These are phyloP conservation scores for Trichoderma erinaceum DNA, from an alignment of 495 filamentous ascomycete genomes.

Conservation along the genomic window DNA sequence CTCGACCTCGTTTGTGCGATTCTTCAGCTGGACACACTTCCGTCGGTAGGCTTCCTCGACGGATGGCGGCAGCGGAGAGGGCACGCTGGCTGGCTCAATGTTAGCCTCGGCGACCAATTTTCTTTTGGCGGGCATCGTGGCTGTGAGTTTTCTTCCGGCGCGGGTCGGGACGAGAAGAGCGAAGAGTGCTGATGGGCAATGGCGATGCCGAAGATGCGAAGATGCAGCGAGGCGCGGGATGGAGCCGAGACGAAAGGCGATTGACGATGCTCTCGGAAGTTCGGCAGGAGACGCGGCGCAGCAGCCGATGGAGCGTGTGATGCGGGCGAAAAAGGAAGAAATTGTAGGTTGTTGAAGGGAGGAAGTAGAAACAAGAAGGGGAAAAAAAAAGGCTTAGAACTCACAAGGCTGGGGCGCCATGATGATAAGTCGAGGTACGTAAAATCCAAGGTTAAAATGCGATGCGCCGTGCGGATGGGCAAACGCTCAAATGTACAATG, in stretches of 20 bases:
- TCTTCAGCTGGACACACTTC: constrained; percentile 94
- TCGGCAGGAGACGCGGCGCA: neutral
- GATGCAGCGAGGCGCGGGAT: neutral
- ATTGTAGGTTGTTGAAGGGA: neutral
- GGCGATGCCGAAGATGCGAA: neutral
- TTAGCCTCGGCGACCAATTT: constrained; percentile 18
- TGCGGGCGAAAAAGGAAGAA: neutral
- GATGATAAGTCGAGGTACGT: constrained; percentile 13
- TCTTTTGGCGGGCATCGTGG: constrained; percentile 12
- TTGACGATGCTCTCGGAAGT: neutral
- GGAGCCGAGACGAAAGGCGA: neutral
- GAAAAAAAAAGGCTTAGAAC: neutral
- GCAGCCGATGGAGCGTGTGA: neutral
- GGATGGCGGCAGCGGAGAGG: constrained; percentile 75
- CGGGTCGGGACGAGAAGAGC: neutral
- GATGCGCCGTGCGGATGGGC: neutral
- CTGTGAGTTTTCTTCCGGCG: neutral
- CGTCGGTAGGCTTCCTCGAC: constrained; percentile 93
- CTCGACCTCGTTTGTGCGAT: constrained; percentile 84
- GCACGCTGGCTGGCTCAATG: constrained; percentile 28
- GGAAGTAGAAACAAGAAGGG: neutral
- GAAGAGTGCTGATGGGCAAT: neutral
- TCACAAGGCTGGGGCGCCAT: constrained; percentile 18
- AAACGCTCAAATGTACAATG: neutral
- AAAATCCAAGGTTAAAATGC: neutral